phyloP scores from a whole-genome alignment of 2,329 filamentous ascomycete genomes.

The Sphaerulina musiva region DNA sequence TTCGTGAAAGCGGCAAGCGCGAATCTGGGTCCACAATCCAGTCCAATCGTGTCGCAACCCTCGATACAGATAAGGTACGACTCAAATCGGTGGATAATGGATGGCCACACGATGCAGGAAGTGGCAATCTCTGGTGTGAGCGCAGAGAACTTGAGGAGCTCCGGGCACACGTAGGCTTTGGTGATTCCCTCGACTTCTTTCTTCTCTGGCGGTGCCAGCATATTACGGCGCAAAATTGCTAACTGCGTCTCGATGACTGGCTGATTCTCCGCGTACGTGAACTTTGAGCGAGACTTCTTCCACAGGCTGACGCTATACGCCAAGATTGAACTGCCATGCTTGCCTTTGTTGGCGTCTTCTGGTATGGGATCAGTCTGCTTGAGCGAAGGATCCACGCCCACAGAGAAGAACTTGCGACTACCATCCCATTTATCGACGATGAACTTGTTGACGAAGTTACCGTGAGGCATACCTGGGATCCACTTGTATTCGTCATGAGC shows the following conservation, averaged over 20 bases:
- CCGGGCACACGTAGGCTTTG: conserved; percentile 59
- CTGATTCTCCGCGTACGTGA: conserved; percentile 59
- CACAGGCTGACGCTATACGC: conserved; percentile 78
- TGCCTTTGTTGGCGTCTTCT: conserved; percentile 41
- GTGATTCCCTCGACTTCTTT: conserved; percentile 47
- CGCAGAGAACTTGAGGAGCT: conserved; percentile 69
- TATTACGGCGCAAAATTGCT: conserved; percentile 71
- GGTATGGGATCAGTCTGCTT: conserved; percentile 62
- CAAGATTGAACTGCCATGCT: conserved; percentile 53
- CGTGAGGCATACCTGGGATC: conserved; percentile 38
- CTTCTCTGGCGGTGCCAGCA: conserved; percentile 62
- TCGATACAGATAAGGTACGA: conserved; percentile 74
- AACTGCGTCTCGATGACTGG: conserved; percentile 73
- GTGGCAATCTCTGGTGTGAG: conserved; percentile 63
- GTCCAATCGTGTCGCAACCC: conserved; percentile 57
- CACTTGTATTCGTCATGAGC: conserved; percentile 41
- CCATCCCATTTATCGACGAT: conserved; percentile 53
- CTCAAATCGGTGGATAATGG: conserved; percentile 78
- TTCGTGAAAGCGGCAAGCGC: conserved; percentile 90
- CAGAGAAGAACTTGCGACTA: conserved; percentile 52
- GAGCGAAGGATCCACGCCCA: conserved; percentile 44
- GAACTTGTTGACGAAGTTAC: conserved; percentile 45
- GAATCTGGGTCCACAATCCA: conserved; percentile 59
- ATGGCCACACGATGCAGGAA: conserved; percentile 70
- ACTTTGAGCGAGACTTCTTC: conserved; percentile 49